Base-by-base conservation (phyloP, 768 basidiomycete species). In the Hydnomerulius pinastri region DNA sequence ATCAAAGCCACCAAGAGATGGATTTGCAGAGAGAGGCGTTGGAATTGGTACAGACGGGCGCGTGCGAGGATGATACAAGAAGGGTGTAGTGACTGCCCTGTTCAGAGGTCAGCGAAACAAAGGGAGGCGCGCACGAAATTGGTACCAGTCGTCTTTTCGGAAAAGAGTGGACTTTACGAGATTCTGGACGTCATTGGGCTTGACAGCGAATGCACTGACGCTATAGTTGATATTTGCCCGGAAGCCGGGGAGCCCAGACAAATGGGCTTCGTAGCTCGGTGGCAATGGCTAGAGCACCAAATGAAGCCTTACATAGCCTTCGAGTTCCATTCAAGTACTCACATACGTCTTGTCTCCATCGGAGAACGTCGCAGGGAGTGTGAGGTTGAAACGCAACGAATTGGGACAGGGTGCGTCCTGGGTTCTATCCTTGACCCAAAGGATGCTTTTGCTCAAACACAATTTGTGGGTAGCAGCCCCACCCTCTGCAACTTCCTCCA, bases 181-280 rank as follows among this genome's bases (percentile, higher is more conserved):
- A n/a, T 72, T 73, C 51, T 51, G 65, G 27, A 71, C 75, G 20
- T 69, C 67, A 48, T 66, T 69, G 33, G 76, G 77, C 58, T 81
- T 83, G 51, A 74, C 69, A 21, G 82, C 75, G 21, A 73, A 68
- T 1, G 76, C 82, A 45, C 71, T 77, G 8, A 89, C 74, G 23
- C 73, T 74, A 60, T 90, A 91, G 21, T 79, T 78, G 45, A 87
- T 80, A 6, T 66, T 77, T 12, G 88, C 86, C 13, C 74, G 71
- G 60, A 90, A 89, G 1, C 88, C 89, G 9, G 88, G 88, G 6
- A 90, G 64, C 3, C 87, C 87, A 11, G 79, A 77, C 15, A 90
- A 71, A 54, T 83, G 85, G 13, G 85, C 81, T 49, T 81, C 73
- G 53, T 82, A 85, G 11, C 81, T 86, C 1, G 88, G 89, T 18